Conservation (phyloP, 768 basidiomycete species). For the Macrolepiota fuliginosa region DNA sequence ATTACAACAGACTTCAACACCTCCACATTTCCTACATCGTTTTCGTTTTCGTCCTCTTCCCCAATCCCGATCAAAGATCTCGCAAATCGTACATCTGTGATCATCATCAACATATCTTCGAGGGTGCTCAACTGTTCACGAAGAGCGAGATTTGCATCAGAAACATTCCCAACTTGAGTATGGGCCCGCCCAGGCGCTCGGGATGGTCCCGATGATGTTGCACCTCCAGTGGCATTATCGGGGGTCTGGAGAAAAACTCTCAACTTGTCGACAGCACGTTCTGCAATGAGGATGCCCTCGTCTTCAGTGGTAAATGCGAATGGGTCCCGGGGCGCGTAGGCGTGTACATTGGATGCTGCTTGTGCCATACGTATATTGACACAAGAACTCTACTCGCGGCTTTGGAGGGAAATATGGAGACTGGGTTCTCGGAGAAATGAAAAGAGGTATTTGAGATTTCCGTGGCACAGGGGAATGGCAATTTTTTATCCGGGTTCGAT, state of each 20-base stretch:
- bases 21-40: neutral
- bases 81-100: constrained; percentile 4
- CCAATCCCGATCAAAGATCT: constrained; percentile 2
- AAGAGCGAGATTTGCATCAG: neutral
- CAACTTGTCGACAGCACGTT: neutral
- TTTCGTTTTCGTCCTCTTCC: neutral
- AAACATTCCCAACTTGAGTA: too few species aligned
- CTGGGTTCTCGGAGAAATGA: too few species aligned
- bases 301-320: constrained; percentile 1
- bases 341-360: too few species aligned
- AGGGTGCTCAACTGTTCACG: constrained; percentile 3
- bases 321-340: too few species aligned
- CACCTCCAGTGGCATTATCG: neutral
- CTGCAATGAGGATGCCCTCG: constrained; percentile 2
- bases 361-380: too few species aligned
- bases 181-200: neutral
- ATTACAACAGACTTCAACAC: constrained; percentile 1
- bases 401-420: too few species aligned
- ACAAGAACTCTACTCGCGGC: too few species aligned
- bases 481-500: too few species aligned
- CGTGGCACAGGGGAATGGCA: too few species aligned
- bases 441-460: too few species aligned
- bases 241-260: neutral
- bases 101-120: constrained; percentile 4
- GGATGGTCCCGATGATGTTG: neutral